Evolutionary conservation across 2,329 filamentous ascomycete species (phyloP).

Genomic region (Neoscytalidium dimidiatum): DNA sequence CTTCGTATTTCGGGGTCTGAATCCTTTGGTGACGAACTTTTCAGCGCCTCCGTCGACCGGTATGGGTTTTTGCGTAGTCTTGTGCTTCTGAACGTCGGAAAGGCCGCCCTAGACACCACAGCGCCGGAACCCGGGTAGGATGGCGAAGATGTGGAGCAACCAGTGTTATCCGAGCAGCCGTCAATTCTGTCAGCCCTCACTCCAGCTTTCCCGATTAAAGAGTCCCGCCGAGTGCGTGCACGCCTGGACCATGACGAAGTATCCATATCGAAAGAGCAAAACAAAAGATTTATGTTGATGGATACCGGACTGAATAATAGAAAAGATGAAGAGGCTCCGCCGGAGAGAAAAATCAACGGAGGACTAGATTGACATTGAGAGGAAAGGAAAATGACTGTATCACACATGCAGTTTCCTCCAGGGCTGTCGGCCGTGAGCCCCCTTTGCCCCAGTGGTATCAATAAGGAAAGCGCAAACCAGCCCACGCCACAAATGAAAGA

Average conservation of each 20-base stretch:
- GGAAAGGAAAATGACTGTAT: conserved; percentile 3
- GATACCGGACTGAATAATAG: neutral
- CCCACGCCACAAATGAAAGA: conserved; percentile 14
- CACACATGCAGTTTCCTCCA: conserved; percentile 9
- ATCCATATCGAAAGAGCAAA: neutral
- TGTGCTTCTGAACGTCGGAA: too few relatives aligned
- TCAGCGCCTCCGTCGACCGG: too few relatives aligned
- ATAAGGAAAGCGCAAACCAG: conserved; percentile 11
- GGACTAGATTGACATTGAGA: conserved; percentile 2
- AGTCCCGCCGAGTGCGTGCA: neutral
- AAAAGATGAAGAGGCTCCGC: neutral
- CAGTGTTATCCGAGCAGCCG: too few relatives aligned
- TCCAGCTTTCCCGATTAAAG: neutral
- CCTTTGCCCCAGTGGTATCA: conserved; percentile 15
- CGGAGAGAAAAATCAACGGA: neutral
- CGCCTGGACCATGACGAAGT: neutral
- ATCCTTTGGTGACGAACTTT: too few relatives aligned
- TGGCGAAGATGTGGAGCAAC: too few relatives aligned
- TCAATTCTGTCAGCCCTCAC: too few relatives aligned
- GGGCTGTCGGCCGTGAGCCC: conserved; percentile 1
- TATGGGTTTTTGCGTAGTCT: too few relatives aligned
- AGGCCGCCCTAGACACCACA: too few relatives aligned
- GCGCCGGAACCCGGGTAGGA: too few relatives aligned
- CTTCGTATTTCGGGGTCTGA: neutral
- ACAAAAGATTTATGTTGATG: neutral